A percentile compares a stretch with the other conserved stretches of the same genome.
Conservation (phyloP, 2,329 filamentous ascomycete species). For the Trichophyton benhamiae region DNA sequence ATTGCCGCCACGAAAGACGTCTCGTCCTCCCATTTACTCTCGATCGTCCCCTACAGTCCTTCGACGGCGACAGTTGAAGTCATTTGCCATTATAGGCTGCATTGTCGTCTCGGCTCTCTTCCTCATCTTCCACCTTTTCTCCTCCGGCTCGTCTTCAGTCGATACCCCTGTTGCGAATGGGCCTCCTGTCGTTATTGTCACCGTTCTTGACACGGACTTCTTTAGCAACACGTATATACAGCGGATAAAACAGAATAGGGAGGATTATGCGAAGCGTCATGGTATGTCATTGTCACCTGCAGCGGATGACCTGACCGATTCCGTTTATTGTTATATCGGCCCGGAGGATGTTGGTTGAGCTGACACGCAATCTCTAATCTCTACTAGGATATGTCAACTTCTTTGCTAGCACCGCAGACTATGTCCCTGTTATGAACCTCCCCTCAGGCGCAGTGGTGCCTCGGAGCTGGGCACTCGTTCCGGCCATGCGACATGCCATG, state of each 20-base stretch:
- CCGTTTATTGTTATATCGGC: not conserved
- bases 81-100: slow-evolving; percentile 44
- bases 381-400: slow-evolving; percentile 68
- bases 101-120: slow-evolving; percentile 49
- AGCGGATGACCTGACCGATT: not conserved
- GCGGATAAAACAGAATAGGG: slow-evolving; percentile 67
- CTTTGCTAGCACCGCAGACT: slow-evolving; percentile 64
- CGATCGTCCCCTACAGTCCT: slow-evolving; percentile 32
- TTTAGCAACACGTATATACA: slow-evolving; percentile 57
- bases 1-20: slow-evolving; percentile 72
- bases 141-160: slow-evolving; percentile 18
- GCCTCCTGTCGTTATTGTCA: slow-evolving; percentile 62
- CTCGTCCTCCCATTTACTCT: slow-evolving; percentile 59
- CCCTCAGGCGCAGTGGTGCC: slow-evolving; percentile 31
- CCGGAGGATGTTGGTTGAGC: not conserved
- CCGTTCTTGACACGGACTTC: slow-evolving; percentile 58
- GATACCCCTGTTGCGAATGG: slow-evolving; percentile 23
- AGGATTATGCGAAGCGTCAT: slow-evolving; percentile 73
- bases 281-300: slow-evolving; percentile 43
- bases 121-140: slow-evolving; percentile 40
- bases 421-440: slow-evolving; percentile 34
- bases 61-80: slow-evolving; percentile 52
- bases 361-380: not conserved
- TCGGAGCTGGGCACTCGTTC: slow-evolving; percentile 52
- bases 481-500: slow-evolving; percentile 80